Evolutionary conservation across 805 yeast genomes (phyloP), one percentile per base, ranked within the genome.

Genomic region (Ogataea paraovalis): DNA sequence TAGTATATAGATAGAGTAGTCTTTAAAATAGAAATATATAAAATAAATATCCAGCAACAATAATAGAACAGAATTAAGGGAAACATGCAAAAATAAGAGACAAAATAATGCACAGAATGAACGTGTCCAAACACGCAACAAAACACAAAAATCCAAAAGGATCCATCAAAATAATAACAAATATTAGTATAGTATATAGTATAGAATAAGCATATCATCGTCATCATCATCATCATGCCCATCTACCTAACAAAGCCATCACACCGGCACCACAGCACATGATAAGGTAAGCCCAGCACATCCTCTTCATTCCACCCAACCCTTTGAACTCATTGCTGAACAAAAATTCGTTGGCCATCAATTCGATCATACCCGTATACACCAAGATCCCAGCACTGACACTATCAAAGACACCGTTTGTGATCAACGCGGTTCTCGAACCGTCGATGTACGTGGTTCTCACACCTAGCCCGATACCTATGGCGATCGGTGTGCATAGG

Each of bases 381-480:
- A 86, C 68, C 57, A 86, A 70, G 49, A 87, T 80, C 46, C 95
- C 95, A 1, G 90, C 72, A 33, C 91, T 83, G 42, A 86, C 70
- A 1, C 89, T 70, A 58, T 87, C 91, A 53, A 85, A 80, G 9
- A 78, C 72, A 44, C 94, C 94, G 43, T 80, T 82, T 1, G 85
- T 73, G 47, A 83, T 76, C 46, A 80, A 69, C 2, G 85, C 76
- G 1, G 67, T 73, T 59, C 77, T 68, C 4, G 83, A 73, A 20
- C 74, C 77, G 42, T 85, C 78, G 40, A 72, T 69, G 59, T 79
- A 84, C 4, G 80, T 63, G 30, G 72, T 65, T 61, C 90, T 77
- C 7, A 84, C 86, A 45, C 88, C 88, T 40, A 87, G 66, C 43
- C 95, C 96, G 57, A 84, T 79, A 2, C 85, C 88, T 52, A 83